Conservation (phyloP, 2,329 filamentous ascomycete species). For the Chrysoporthe cubensis region DNA sequence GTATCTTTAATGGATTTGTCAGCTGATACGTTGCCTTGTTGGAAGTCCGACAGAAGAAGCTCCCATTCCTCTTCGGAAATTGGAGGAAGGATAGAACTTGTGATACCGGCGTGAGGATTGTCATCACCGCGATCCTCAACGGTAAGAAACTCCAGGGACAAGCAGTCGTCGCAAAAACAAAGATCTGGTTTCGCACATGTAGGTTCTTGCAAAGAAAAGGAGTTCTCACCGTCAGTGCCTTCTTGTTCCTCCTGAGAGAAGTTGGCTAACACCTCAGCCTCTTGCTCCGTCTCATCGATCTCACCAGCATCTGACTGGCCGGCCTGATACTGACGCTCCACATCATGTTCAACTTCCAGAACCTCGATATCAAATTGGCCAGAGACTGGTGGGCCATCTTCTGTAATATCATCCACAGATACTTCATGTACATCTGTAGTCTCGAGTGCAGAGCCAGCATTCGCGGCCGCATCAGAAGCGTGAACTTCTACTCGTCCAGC, state of each 20-base stretch:
- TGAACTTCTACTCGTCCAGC: not conserved
- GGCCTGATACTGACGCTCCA: not conserved
- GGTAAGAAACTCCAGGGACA: not conserved
- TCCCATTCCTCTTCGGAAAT: constrained; percentile 12
- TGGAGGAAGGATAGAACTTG: not conserved
- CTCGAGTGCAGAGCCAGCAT: not conserved
- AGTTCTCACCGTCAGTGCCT: constrained; percentile 25
- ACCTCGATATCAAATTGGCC: constrained; percentile 5
- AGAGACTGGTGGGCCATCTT: not conserved
- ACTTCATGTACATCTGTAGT: constrained; percentile 1
- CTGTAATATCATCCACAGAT: not conserved
- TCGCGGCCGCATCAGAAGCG: not conserved
- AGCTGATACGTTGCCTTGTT: constrained; percentile 16
- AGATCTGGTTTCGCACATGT: constrained; percentile 11
- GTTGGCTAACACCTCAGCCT: constrained; percentile 9
- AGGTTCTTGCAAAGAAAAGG: constrained; percentile 8
- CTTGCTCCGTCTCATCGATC: not conserved
- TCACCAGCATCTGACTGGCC: not conserved
- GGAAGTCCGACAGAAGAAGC: not conserved
- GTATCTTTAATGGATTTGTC: constrained; percentile 17
- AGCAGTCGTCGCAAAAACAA: constrained; percentile 22
- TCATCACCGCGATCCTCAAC: not conserved
- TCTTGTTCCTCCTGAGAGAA: constrained; percentile 15
- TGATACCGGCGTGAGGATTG: not conserved
- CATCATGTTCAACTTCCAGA: not conserved